Evolutionary conservation across 169 alveolate species (phyloP).

Genomic region (Theileria equi): DNA sequence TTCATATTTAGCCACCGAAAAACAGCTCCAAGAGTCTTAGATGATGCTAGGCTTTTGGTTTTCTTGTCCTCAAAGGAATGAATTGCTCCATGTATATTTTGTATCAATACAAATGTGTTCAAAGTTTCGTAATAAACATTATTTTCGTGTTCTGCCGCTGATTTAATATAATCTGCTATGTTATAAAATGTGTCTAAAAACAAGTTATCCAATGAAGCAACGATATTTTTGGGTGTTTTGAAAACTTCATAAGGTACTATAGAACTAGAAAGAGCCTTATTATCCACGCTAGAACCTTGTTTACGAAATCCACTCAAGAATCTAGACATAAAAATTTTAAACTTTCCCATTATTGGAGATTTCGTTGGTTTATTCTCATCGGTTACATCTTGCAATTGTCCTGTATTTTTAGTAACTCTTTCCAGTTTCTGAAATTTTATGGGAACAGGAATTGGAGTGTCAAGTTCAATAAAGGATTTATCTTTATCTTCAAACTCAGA

Average conservation of each 20-base stretch:
- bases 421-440: constrained; percentile 1
- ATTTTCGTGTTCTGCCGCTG: constrained; percentile 8
- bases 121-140: constrained; percentile 39
- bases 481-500: constrained; percentile 21
- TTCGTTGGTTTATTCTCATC: neutral
- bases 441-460: too few species aligned
- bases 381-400: neutral
- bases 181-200: constrained; percentile 29
- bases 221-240: constrained; percentile 20
- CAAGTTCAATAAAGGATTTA: neutral
- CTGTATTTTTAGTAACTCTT: neutral
- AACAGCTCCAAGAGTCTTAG: constrained; percentile 63
- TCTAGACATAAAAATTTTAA: constrained; percentile 1
- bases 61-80: constrained; percentile 47
- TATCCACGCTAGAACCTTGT: constrained; percentile 41
- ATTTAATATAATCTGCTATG: constrained; percentile 28
- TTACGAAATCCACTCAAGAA: constrained; percentile 58
- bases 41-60: constrained; percentile 7
- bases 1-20: constrained; percentile 50
- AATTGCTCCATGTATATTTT: constrained; percentile 34
- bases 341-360: too few species aligned
- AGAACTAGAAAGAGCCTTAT: neutral
- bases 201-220: constrained; percentile 42
- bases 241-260: constrained; percentile 56
- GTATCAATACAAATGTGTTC: constrained; percentile 54